Evolutionary conservation across 352 stramenopile genomes (phyloP).

Genomic region (Pythium coloratum): DNA sequence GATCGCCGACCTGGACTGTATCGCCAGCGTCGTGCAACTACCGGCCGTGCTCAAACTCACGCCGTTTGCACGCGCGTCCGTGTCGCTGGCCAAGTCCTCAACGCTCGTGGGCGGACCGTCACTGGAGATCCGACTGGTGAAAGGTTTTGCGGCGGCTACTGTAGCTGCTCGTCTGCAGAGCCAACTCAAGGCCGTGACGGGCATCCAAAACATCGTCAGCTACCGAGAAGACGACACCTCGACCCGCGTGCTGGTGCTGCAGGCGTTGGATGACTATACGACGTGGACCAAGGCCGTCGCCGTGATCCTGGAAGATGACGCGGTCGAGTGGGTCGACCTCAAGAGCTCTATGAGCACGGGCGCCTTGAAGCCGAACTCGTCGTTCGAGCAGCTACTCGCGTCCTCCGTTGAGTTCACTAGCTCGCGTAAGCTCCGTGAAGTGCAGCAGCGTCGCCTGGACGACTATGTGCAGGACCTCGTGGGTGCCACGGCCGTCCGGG

Average conservation of each 20-base stretch:
- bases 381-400: slow-evolving; percentile 46
- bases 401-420: slow-evolving; percentile 5
- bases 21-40: slow-evolving; percentile 51
- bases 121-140: slow-evolving; percentile 49
- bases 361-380: slow-evolving; percentile 30
- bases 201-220: slow-evolving; percentile 53
- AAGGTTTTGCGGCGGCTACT: slow-evolving; percentile 29
- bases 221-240: slow-evolving; percentile 21
- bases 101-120: slow-evolving; percentile 35
- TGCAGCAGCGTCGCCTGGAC: slow-evolving; percentile 41
- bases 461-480: slow-evolving; percentile 58
- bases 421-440: slow-evolving; percentile 1
- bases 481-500: slow-evolving; percentile 48
- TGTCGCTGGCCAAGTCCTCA: slow-evolving; percentile 31
- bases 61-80: slow-evolving; percentile 64
- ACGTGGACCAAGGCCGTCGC: slow-evolving; percentile 55
- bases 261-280: slow-evolving; percentile 54
- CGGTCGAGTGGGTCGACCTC: slow-evolving; percentile 73
- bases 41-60: slow-evolving; percentile 74
- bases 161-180: slow-evolving; percentile 33
- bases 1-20: slow-evolving; percentile 48
- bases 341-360: slow-evolving; percentile 46
- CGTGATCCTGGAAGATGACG: slow-evolving; percentile 53
- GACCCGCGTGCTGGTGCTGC: slow-evolving; percentile 38
- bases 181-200: slow-evolving; percentile 33